Evolutionary conservation across 1,284 basidiomycete species (phyloP), one percentile per base, ranked within the genome.

Genomic region (Puccinia polysora): DNA sequence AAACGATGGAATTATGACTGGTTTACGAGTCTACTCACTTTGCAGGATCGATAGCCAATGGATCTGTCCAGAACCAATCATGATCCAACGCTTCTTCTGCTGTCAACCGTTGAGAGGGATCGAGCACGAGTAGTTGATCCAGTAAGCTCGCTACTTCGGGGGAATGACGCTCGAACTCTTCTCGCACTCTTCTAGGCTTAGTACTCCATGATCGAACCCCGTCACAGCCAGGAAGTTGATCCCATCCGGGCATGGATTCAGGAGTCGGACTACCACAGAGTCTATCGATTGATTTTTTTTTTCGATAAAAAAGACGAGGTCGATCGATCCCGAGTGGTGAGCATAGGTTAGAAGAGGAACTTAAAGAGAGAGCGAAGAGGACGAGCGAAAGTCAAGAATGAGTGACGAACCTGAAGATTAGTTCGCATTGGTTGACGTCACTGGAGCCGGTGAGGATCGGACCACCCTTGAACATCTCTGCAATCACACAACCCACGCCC

Each of bases 401-500:
- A 4, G 2, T 47, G 23, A 23, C 59, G 28, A 34, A 73, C 73
- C 85, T 82, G 83, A 90, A 92, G 73, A 99, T 97, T 79, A 88
- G 87, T 78, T 89, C 87, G 8, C 96, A 81, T 80, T 98, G 96
- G 80, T 96, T 90, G 28, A 92, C 82, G 78, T 98, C 96, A 15
- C 88, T 88, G 6, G 85, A 85, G 18, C 95, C 95, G 7, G 88
- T 87, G 73, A 98, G 84, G 74, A 99, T 91, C 0, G 96, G 94
- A 73, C 86, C 84, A 58, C 88, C 86, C 75, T 85, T 85, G 80
- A 93, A 94, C 92, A 98, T 97, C 81, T 98, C 95, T 28, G 89
- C 95, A 18, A 98, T 82, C 40, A 98, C 91, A 80, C 94, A 95
- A 7, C 94, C 95, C 63, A 97, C 87, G n/a, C 94, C 93, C 96